Evolutionary conservation across 2,329 filamentous ascomycete genomes (phyloP), one percentile per base, ranked within the genome.

Genomic region (Colletotrichum melonis): DNA sequence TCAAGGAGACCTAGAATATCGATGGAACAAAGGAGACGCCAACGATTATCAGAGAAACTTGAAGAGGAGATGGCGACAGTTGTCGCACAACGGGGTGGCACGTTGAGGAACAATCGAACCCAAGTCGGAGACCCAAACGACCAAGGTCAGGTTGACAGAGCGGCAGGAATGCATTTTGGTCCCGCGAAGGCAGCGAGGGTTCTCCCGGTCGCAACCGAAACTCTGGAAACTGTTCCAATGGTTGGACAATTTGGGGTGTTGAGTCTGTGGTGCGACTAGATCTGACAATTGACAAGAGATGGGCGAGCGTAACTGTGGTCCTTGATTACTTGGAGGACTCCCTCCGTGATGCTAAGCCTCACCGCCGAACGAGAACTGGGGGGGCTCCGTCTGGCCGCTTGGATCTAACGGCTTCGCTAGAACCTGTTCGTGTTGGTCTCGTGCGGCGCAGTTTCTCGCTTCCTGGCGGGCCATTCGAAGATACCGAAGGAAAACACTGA

Each of bases 191-290:
- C 49, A 46, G 32, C 52, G 63, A 65, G 32, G 52, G 52, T 65
- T 65, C 30, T 11, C 22, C 65, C 57, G 56, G 19, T 26, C n/a
- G 57, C 16, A 9, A 63, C 57, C 69, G 57, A 49, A 57, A n/a
- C 14, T 14, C 59, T 65, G 60, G 67, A 59, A 22, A 59, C 42
- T 32, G 2, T 5, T 19, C 11, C 55, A 65, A 38, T 28, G 11
- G 55, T 60, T 70, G 55, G 46, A 56, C 46, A 46, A 69, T 65
- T 32, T 49, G 32, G 42, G 46, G 4, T 32, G 60, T 60, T 46
- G 67, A 73, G 54, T 73, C 67, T 64, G 26, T 56, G 35, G 54
- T 60, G 24, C 59, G 22, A 60, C 67, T 11, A 64, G 46, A 73
- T 70, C 59, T 60, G n/a, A 35, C 19, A 46, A 22, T n/a, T 16